These are phyloP conservation scores for Clarkia xantiana DNA, from an alignment of 345 rosid species.

Conservation along the genomic window DNA sequence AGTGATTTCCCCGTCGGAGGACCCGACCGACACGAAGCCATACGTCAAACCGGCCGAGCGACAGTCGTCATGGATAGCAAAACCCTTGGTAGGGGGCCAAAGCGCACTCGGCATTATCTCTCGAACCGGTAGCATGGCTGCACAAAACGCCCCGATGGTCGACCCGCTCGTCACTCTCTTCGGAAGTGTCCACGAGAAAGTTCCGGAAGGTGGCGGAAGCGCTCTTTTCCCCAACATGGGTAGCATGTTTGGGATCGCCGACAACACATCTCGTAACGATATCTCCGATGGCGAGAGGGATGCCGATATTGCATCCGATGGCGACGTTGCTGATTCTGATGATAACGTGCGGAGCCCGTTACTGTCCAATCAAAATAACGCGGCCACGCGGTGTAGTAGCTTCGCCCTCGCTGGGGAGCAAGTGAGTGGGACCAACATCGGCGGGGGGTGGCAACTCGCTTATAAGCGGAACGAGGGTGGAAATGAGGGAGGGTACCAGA, in stretches of 20 bases:
- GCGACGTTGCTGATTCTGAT: conserved; percentile 7
- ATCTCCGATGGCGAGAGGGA: too few relatives aligned
- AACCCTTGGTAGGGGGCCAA: conserved; percentile 13
- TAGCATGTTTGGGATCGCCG: conserved; percentile 13
- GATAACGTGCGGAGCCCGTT: not conserved
- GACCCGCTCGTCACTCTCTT: conserved; percentile 31
- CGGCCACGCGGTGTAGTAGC: too few relatives aligned
- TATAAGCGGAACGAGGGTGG: conserved; percentile 19
- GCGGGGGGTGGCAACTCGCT: conserved; percentile 38
- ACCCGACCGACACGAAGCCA: not conserved
- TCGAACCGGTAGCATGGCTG: conserved; percentile 13
- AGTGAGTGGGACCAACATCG: conserved; percentile 18
- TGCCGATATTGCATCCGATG: conserved; percentile 1
- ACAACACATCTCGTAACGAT: conserved; percentile 5
- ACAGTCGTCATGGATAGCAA: conserved; percentile 12
- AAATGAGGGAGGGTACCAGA: conserved; percentile 19
- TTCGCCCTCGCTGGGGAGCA: conserved; percentile 6
- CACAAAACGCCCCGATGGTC: conserved; percentile 13
- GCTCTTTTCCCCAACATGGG: conserved; percentile 9
- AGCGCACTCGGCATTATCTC: conserved; percentile 12
- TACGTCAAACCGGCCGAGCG: conserved; percentile 2
- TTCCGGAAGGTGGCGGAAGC: not conserved
- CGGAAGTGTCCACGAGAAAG: conserved; percentile 12
- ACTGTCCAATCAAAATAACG: too few relatives aligned
- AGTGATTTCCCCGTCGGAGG: conserved; percentile 16